Conservation (phyloP, 2,329 filamentous ascomycete genomes). For the Claviceps quebecensis region DNA sequence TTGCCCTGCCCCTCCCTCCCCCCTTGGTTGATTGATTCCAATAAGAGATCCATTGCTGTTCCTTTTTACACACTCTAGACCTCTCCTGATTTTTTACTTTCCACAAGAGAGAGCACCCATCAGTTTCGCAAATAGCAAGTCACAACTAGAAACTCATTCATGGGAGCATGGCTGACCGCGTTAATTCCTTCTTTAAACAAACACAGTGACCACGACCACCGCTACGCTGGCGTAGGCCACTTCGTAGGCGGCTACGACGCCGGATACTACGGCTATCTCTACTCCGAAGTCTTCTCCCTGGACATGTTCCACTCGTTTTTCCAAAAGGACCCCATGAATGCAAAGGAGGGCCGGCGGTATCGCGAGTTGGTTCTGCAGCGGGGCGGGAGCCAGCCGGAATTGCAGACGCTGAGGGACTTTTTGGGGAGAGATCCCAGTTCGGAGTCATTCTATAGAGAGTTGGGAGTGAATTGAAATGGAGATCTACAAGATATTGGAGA, state of each 20-base stretch:
- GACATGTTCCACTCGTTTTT: conserved; percentile 82
- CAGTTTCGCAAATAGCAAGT: too few species aligned
- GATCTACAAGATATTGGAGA: too few species aligned
- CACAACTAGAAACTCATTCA: too few species aligned
- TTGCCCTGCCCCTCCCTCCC: too few species aligned
- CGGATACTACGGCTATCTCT: conserved; percentile 66
- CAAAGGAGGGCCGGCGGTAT: conserved; percentile 58
- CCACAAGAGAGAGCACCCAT: too few species aligned
- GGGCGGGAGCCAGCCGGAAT: conserved; percentile 68
- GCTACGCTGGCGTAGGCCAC: conserved; percentile 69
- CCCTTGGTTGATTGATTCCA: too few species aligned
- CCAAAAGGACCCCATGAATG: conserved; percentile 65
- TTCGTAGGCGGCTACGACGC: conserved; percentile 76
- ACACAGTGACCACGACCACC: conserved; percentile 54
- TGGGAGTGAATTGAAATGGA: conserved; percentile 32
- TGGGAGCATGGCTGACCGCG: too few species aligned
- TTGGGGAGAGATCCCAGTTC: conserved; percentile 61
- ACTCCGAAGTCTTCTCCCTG: conserved; percentile 65
- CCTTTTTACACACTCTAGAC: too few species aligned
- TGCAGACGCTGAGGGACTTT: conserved; percentile 67
- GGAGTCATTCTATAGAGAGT: conserved; percentile 67
- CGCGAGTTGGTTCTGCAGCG: conserved; percentile 65
- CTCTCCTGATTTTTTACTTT: too few species aligned
- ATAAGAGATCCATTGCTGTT: too few species aligned
- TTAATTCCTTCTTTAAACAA: background rate